Evolutionary conservation across 1,284 basidiomycete species (phyloP), one percentile per base, ranked within the genome.

Genomic region (Somion occarium): DNA sequence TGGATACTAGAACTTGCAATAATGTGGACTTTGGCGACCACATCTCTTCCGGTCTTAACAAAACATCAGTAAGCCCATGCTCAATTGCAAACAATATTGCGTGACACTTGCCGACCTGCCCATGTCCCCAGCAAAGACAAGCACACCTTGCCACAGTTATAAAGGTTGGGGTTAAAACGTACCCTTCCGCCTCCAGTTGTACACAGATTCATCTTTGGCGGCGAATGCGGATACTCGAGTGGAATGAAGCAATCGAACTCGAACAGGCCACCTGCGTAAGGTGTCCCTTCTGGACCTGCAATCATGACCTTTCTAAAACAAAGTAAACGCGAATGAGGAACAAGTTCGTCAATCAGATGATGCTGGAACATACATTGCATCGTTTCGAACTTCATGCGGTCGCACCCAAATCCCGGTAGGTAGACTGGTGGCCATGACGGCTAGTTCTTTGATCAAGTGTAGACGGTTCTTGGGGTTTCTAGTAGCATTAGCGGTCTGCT

Each of bases 161-260:
- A 79, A n/a, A 81, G 62, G 59, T 80, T 80, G 3, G 77, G 77
- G 54, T 81, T 80, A 64, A 80, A 80, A 25, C 76, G 65, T 26
- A 80, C 77, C 3, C 56, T 60, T 5, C 78, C 77, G 34, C 69
- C 65, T n/a, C 75, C 78, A 1, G 78, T 80, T 4, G 79, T 80
- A 30, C 73, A 68, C 18, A 79, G 64, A 55, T 77, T 71, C 65
- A 80, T 66, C 46, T 66, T 63, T 19, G 78, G 78, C 12, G 77
- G 73, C 13, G 42, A 60, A 45, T 70, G 60, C 3, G 78, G 77
- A 60, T 80, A 80, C 50, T 73, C 62, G 13, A 79, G 58, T 13
- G 78, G 78, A 51, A 80, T 69, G 59, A 75, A 78, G 54, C 75
- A 75, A 58, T 81, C 78, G 53, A 80, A 80, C 61, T 79, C 79